Base-by-base conservation (phyloP, 2,329 filamentous ascomycete species). In the Fusarium sp. region DNA sequence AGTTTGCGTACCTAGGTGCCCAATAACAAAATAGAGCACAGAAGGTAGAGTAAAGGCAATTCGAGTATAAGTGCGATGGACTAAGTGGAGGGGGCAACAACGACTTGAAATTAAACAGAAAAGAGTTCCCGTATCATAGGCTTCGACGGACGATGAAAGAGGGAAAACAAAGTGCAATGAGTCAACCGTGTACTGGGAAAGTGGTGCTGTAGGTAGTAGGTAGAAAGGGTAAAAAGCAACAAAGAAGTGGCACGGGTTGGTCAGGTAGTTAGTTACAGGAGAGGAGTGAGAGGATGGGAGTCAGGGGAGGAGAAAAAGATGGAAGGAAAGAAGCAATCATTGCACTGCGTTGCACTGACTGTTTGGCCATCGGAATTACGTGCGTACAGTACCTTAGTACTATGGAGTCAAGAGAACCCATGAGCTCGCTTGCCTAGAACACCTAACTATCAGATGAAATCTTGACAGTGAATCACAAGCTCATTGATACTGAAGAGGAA, bases 11-110 rank as follows among this genome's bases (percentile, higher is more conserved):
- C 25, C 25, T 25, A 38, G 34, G 34, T 38, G 18, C 34, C 34
- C 34, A 38, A 38, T 38, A n/a, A 38, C 34, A 38, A 11, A 38
- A 38, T 38, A 38, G 34, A n/a, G 34, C 34, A 11, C 34, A 18
- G 5, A n/a, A 38, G 34, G 18, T n/a, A 38, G 34, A 38, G 34
- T 18, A 38, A 30, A 38, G 34, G 34, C 34, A n/a, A n/a, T n/a
- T n/a, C 34, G 18, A 38, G 34, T 38, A 38, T 10, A 18, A 38
- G 34, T n/a, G 34, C 18, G 18, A 12, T 9, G 12, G 24, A 40
- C 25, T n/a, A 43, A 52, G 47, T 25, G 50, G 44, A 49, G 34
- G 51, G 38, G 60, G 46, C 34, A 56, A 61, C 42, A 56, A 61
- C 24, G 30, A 20, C 25, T 44, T 16, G 34, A 6, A 30, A 25